These are phyloP conservation scores for Poteriospumella lacustris DNA, from an alignment of 108 stramenopile genomes.

Conservation along the genomic window DNA sequence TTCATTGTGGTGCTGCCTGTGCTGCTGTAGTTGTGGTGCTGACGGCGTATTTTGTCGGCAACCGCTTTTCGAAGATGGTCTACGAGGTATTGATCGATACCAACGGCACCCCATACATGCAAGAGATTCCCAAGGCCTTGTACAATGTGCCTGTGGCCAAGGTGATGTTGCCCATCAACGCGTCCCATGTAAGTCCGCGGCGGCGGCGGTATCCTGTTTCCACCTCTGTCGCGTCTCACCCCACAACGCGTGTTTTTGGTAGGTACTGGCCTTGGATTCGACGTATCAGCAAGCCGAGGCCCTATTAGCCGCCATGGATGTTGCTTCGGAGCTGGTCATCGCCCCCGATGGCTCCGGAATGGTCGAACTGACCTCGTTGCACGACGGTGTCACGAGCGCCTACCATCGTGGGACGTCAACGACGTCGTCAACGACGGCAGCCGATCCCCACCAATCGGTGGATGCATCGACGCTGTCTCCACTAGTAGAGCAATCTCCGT, in stretches of 20 bases:
- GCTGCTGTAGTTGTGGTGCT: slow-evolving; percentile 34
- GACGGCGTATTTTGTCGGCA: slow-evolving; percentile 45
- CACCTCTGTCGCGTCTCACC: background rate
- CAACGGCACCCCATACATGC: slow-evolving; percentile 35
- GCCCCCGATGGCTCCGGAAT: too few relatives aligned
- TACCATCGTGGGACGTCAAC: too few relatives aligned
- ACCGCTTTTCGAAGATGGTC: slow-evolving; percentile 46
- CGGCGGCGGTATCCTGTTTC: background rate
- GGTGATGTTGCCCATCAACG: slow-evolving; percentile 24
- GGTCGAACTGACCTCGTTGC: too few relatives aligned
- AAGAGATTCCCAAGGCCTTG: slow-evolving; percentile 26
- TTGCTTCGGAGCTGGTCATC: too few relatives aligned
- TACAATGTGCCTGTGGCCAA: slow-evolving; percentile 22
- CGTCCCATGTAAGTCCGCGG: background rate
- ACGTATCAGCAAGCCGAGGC: slow-evolving; percentile 17
- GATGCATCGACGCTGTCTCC: too few relatives aligned
- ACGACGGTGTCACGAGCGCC: too few relatives aligned
- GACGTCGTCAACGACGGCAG: too few relatives aligned
- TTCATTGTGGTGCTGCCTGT: background rate
- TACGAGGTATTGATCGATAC: slow-evolving; percentile 48
- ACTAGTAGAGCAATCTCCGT: too few relatives aligned
- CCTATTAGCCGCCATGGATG: too few relatives aligned
- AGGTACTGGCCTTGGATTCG: slow-evolving; percentile 3
- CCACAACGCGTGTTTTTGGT: background rate
- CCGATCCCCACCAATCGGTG: too few relatives aligned